These are phyloP conservation scores for Rhododendron williamsianum DNA, from an alignment of 148 eudicot genomes.

Conservation along the genomic window DNA sequence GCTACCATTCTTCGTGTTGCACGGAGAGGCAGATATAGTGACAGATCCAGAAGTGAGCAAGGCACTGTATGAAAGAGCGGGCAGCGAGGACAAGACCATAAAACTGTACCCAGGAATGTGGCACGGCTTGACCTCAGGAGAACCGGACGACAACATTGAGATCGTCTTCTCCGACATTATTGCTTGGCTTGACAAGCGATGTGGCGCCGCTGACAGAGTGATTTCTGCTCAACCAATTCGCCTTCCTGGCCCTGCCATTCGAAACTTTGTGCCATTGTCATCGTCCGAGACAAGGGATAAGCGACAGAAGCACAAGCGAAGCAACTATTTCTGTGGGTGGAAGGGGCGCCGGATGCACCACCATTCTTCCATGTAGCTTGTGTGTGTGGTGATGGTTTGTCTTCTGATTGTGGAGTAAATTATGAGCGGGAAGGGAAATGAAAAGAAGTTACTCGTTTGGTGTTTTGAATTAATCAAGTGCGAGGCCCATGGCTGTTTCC, in stretches of 20 bases:
- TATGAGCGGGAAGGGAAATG: neutral
- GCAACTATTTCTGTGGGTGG: constrained; percentile 67
- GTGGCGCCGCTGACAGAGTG: constrained; percentile 4
- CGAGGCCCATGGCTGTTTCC: neutral
- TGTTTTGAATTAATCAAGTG: neutral
- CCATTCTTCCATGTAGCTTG: constrained; percentile 49
- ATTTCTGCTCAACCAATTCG: neutral
- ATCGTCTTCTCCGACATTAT: constrained; percentile 70
- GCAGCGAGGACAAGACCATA: constrained; percentile 86
- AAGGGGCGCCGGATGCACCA: constrained; percentile 68
- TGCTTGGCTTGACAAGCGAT: constrained; percentile 79
- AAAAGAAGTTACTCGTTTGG: neutral
- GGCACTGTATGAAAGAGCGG: constrained; percentile 66
- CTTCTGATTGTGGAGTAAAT: neutral
- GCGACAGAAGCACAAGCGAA: constrained; percentile 19
- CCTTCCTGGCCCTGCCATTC: neutral
- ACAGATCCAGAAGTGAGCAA: constrained; percentile 97
- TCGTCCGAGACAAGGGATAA: constrained; percentile 14
- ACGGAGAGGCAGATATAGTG: constrained; percentile 90
- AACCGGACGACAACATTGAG: constrained; percentile 75
- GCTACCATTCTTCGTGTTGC: constrained; percentile 82
- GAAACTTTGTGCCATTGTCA: constrained; percentile 16
- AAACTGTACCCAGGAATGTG: constrained; percentile 93
- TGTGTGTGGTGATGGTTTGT: neutral
- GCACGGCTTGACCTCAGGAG: constrained; percentile 91